Evolutionary conservation across 83 land plant species (phyloP), one percentile per base, ranked within the genome.

Genomic region (Picea engelmannii): DNA sequence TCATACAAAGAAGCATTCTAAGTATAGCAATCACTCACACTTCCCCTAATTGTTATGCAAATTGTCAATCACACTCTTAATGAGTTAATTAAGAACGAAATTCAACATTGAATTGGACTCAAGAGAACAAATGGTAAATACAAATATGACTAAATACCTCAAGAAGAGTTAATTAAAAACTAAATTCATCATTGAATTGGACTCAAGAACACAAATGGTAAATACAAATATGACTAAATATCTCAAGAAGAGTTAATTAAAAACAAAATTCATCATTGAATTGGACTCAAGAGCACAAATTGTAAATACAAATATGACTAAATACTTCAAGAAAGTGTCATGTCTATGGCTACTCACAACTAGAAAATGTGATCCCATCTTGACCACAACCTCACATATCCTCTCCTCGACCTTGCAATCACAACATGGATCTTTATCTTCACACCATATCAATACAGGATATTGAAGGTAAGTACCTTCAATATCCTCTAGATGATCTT

Each of bases 291-390:
- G n/a, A n/a, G n/a, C n/a, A n/a, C n/a, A n/a, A n/a, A n/a, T n/a
- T n/a, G n/a, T n/a, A n/a, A n/a, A n/a, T n/a, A n/a, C n/a, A n/a
- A n/a, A n/a, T n/a, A n/a, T n/a, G n/a, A n/a, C n/a, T n/a, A n/a
- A n/a, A n/a, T n/a, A n/a, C n/a, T n/a, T n/a, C 13, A 68, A 27
- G 42, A 68, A 31, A 68, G 42, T 31, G 16, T 6, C 44, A 16
- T 68, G 71, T 6, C 44, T 40, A 25, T 68, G 42, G 71, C 71
- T 68, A 35, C 71, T 44, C 71, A 68, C 31, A 15, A 68, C 71
- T 4, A 68, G 42, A 31, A 31, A 68, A 31, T 38, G 21, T 18
- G 74, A n/a, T 6, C 47, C 42, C 6, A 69, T 35, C 2, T 69
- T 15, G 9, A 16, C 18, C 12, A 1, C 40, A 31, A 17, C 44